A percentile compares a stretch with the other conserved stretches of the same genome.
phyloP scores from a whole-genome alignment of 139 green algal species.

The Chlorella sp. region DNA sequence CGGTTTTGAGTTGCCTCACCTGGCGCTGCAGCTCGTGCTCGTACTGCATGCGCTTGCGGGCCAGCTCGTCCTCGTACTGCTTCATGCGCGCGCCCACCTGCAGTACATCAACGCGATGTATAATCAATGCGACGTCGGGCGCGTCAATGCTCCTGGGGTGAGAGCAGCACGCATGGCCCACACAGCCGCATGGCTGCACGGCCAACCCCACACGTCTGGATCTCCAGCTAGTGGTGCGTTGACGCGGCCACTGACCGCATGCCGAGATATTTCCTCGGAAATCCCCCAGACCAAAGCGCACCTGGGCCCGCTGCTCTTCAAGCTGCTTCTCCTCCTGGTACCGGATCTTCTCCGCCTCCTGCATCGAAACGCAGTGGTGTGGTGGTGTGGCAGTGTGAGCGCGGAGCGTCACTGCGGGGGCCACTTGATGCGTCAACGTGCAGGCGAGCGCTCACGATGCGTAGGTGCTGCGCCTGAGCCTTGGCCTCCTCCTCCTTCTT shows the following conservation, averaged over 20 bases:
- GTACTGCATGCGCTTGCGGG: constrained; percentile 53
- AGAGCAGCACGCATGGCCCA: not conserved
- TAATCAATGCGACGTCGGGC: not conserved
- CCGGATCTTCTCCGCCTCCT: constrained; percentile 80
- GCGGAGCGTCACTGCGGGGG: no score
- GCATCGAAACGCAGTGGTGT: no score
- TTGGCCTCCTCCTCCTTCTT: constrained; percentile 66
- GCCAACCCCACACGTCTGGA: not conserved
- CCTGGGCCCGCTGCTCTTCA: constrained; percentile 47
- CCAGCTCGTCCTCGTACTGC: constrained; percentile 77
- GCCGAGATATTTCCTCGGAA: no score
- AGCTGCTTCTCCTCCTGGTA: constrained; percentile 85
- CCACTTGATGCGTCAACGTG: no score
- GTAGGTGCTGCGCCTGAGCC: constrained; percentile 31
- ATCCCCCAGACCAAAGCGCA: not conserved
- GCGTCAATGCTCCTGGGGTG: not conserved
- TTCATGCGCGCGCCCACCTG: constrained; percentile 86
- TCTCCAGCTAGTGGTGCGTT: no score
- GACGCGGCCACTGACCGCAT: no score
- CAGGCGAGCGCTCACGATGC: constrained; percentile 39
- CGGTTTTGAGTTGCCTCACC: no score
- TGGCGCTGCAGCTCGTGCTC: constrained; percentile 74
- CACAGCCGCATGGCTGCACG: not conserved
- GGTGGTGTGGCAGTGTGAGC: no score
- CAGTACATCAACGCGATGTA: no score